Conservation (phyloP, 2,329 filamentous ascomycete species). For the Aspergillus japonicus region DNA sequence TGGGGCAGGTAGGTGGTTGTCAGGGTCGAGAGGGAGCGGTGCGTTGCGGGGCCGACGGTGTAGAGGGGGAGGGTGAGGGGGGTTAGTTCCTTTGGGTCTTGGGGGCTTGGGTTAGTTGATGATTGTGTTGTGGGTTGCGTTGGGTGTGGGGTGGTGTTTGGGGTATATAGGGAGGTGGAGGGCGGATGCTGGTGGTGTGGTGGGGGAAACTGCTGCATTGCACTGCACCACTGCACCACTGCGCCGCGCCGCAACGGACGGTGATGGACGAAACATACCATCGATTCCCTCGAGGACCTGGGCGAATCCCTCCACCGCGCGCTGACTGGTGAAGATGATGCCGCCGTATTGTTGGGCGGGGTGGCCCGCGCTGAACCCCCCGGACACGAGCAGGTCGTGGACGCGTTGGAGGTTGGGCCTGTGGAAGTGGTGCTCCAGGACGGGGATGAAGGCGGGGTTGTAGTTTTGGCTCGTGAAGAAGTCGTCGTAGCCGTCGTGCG, state of each 20-base stretch:
- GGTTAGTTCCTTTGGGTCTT: constrained; percentile 8
- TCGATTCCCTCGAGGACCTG: constrained; percentile 30
- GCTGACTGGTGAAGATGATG: constrained; percentile 51
- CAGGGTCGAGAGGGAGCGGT: constrained; percentile 64
- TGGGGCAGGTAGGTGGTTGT: constrained; percentile 43
- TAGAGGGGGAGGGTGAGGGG: constrained; percentile 41
- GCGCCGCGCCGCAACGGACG: too few relatives aligned
- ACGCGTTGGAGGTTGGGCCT: constrained; percentile 35
- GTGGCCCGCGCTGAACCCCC: constrained; percentile 23
- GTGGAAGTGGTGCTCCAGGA: constrained; percentile 47
- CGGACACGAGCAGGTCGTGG: constrained; percentile 36
- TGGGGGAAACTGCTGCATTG: too few relatives aligned
- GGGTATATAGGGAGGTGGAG: too few relatives aligned
- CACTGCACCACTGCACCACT: too few relatives aligned
- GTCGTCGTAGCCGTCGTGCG: constrained; percentile 47
- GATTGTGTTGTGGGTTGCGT: neutral
- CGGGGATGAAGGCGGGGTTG: constrained; percentile 45
- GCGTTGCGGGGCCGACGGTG: constrained; percentile 50
- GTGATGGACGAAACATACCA: constrained; percentile 5
- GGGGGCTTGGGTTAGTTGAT: neutral
- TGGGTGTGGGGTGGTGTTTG: neutral
- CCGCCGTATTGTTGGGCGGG: constrained; percentile 42
- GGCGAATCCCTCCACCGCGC: constrained; percentile 49
- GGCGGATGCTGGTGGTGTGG: too few relatives aligned
- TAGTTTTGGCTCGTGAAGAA: constrained; percentile 40